phyloP scores from a whole-genome alignment of 257 asterid genomes.

The Fraxinus excelsior region DNA sequence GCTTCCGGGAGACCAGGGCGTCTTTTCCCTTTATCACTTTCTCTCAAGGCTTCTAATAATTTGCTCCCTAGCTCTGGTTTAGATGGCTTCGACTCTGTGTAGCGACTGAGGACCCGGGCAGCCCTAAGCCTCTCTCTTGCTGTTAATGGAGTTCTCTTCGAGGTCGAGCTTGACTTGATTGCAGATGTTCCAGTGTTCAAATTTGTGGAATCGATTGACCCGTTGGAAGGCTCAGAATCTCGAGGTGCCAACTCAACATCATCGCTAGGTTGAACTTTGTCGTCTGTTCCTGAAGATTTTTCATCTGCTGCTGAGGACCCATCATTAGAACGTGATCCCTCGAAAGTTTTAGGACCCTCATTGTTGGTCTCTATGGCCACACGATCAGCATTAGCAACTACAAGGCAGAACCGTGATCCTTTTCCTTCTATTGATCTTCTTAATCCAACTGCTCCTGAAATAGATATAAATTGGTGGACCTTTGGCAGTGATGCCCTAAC shows the following conservation, averaged over 20 bases:
- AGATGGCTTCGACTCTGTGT: constrained; percentile 69
- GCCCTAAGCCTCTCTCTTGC: constrained; percentile 95
- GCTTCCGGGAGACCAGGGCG: constrained; percentile 86
- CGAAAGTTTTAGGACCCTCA: constrained; percentile 31
- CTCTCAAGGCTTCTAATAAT: constrained; percentile 63
- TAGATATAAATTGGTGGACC: constrained; percentile 28
- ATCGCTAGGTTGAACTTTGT: constrained; percentile 7
- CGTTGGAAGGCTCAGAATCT: constrained; percentile 27
- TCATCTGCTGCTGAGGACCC: constrained; percentile 29
- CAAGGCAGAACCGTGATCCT: constrained; percentile 32
- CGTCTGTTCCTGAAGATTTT: constrained; percentile 31
- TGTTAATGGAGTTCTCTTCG: constrained; percentile 67
- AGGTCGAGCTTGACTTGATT: constrained; percentile 34
- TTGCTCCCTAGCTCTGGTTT: constrained; percentile 68
- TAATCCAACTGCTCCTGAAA: constrained; percentile 29
- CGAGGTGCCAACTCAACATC: constrained; percentile 24
- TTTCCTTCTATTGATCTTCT: constrained; percentile 28
- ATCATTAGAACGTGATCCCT: constrained; percentile 30
- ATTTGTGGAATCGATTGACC: constrained; percentile 30
- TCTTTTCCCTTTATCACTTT: constrained; percentile 75
- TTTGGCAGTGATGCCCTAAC: constrained; percentile 31
- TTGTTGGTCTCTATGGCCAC: constrained; percentile 41
- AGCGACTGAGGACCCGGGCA: constrained; percentile 84
- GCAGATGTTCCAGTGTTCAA: constrained; percentile 32
- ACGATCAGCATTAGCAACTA: constrained; percentile 53